Evolutionary conservation across 495 filamentous ascomycete species (phyloP), one percentile per base, ranked within the genome.

Genomic region (Lindgomyces ingoldianus): DNA sequence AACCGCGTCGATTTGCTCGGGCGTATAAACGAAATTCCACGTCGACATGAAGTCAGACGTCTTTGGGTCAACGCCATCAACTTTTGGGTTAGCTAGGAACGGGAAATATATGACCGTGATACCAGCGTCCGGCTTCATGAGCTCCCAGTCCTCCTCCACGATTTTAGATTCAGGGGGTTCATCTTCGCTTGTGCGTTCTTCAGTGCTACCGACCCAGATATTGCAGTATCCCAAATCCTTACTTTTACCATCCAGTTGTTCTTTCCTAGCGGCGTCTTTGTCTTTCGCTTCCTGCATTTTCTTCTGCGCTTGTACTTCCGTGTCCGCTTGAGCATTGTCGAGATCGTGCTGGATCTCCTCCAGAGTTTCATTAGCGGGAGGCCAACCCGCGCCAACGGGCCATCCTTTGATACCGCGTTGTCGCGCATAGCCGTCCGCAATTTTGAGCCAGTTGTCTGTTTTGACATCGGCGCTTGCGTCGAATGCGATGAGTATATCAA

Each of bases 11-110:
- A 97, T 81, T 70, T 97, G 87, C 58, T 91, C 83, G 0, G 91
- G 89, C 33, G 89, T 91, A 75, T 96, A 97, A 45, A 96, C 85
- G 72, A 97, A 97, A 74, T 97, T 98, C 94, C 94, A 98, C 0
- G 94, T 98, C 67, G 85, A 90, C 75, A 97, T 83, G 78, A 92
- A 98, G 51, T 92, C 89, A 60, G 83, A 85, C 12, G 80, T 84
- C 33, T 87, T 83, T 0, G 94, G 93, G 72, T 96, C 87, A 25
- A 97, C 87, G 52, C 84, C 88, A 4, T 81, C 81, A 0, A 93
- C 89, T 19, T 87, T 84, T 0, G 87, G 81, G 73, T 98, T 97
- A 18, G 87, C 85, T 10, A 97, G 78, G 63, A 96, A 85, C 1
- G 94, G 94, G 71, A 97, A 89, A 76, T 98, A 98, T 27, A 96